These are phyloP conservation scores for Sphagnum magellanicum DNA, from an alignment of 228 moss, liverwort and hornwort genomes.

Conservation along the genomic window DNA sequence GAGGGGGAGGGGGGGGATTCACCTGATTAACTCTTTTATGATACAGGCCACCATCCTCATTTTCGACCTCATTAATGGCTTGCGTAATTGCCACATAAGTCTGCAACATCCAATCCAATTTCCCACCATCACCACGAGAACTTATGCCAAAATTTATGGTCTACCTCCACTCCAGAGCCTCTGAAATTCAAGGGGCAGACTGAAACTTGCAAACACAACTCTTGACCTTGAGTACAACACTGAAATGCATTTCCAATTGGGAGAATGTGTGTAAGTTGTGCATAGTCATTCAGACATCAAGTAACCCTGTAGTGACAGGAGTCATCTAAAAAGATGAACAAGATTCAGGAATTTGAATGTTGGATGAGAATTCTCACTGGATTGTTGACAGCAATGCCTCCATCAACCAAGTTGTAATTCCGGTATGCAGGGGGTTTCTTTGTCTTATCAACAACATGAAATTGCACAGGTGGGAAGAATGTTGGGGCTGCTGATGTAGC, in stretches of 20 bases:
- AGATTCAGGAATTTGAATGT: neutral
- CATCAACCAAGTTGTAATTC: slow-evolving; percentile 11
- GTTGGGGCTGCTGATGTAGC: slow-evolving; percentile 12
- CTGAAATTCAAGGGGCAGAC: neutral
- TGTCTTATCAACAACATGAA: slow-evolving; percentile 5
- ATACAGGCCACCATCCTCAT: no score
- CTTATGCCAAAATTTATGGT: neutral
- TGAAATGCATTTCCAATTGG: neutral
- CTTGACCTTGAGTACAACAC: slow-evolving; percentile 7
- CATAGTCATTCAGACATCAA: neutral
- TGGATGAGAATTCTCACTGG: neutral
- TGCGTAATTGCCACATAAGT: slow-evolving; percentile 39
- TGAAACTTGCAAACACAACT: neutral
- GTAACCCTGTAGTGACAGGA: neutral
- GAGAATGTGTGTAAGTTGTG: neutral
- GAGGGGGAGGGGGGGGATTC: no score
- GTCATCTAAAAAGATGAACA: neutral
- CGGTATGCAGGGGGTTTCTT: neutral
- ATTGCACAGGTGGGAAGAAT: slow-evolving; percentile 5
- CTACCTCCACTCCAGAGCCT: neutral
- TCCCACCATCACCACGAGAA: neutral
- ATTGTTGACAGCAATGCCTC: slow-evolving; percentile 12
- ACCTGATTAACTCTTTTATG: no score
- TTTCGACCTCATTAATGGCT: slow-evolving; percentile 24
- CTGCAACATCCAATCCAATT: slow-evolving; percentile 4